Base-by-base conservation (phyloP, 1,139 yeast genomes). In the Sugiyamaella paludigena region DNA sequence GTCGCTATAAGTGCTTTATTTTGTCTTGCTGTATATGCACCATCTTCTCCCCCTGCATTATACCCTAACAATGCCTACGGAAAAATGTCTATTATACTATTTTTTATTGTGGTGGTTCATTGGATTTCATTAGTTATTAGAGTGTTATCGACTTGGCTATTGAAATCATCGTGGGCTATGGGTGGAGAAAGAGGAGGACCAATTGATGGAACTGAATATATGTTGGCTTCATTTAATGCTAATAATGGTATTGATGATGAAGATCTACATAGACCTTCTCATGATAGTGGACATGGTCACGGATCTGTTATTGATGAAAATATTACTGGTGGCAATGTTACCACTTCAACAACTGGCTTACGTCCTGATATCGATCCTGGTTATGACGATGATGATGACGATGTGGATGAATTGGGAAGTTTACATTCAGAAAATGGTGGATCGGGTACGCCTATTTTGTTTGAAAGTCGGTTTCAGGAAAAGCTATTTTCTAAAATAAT, bases 11-110 rank as follows among this genome's bases (percentile, higher is more conserved):
- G 77, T 0, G 79, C 94, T 1, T 67, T 87, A 48, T 55, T 81
- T n/a, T 69, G 77, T 33, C 79, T 84, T 56, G 76, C 79, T 40
- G 66, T 84, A 9, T 91, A 84, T 61, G 77, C 80, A 40, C 66
- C 73, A 8, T 72, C 84, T 15, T 82, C 83, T 12, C 24, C 24
- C 5, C 84, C 87, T 0, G 66, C 63, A n/a, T 71, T 88, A 60
- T 92, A 87, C 62, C 96, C 96, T 0, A 74, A 77, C 37, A 87
- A 87, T 63, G 83, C 84, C 1, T 91, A 91, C 66, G 71, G 79
- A 27, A 77, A 75, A 57, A 80, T 86, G 81, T 75, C 85, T 33
- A 72, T 78, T 64, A 78, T 84, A 12, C 68, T 87, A 54, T 67
- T 83, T 9, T 66, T 83, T 44, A 64, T 80, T 10, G 68, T 83